Conservation (phyloP, 148 eudicot species). For the Nepenthes gracilis region DNA sequence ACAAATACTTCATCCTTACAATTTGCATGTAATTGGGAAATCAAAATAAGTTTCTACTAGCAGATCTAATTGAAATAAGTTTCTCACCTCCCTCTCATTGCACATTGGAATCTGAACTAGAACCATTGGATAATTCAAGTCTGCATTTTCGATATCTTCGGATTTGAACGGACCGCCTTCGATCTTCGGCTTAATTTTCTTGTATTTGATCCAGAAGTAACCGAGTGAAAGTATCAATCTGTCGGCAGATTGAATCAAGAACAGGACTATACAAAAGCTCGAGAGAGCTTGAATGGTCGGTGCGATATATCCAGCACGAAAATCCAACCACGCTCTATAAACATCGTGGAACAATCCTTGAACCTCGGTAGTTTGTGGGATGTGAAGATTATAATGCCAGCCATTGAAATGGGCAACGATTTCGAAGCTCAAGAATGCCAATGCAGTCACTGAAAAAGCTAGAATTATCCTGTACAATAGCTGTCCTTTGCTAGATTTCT, state of each 20-base stretch:
- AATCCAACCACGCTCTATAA: slow-evolving; percentile 27
- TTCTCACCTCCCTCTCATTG: slow-evolving; percentile 40
- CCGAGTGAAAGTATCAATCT: slow-evolving; percentile 46
- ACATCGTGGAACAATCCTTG: slow-evolving; percentile 31
- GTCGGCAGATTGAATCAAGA: slow-evolving; percentile 40
- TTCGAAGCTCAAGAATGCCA: slow-evolving; percentile 38
- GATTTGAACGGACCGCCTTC: slow-evolving; percentile 21
- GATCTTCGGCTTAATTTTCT: slow-evolving; percentile 31
- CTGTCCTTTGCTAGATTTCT: slow-evolving; percentile 26
- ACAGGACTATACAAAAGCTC: slow-evolving; percentile 35
- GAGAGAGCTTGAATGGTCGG: slow-evolving; percentile 32
- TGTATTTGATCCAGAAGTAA: slow-evolving; percentile 44
- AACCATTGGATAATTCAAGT: slow-evolving; percentile 36
- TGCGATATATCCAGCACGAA: slow-evolving; percentile 36
- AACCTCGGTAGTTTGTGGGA: slow-evolving; percentile 30
- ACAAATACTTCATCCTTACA: not conserved
- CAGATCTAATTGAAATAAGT: not conserved
- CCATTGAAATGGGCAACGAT: slow-evolving; percentile 39
- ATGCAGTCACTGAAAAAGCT: slow-evolving; percentile 28
- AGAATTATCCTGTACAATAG: slow-evolving; percentile 31
- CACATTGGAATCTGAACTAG: slow-evolving; percentile 62
- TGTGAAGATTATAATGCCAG: slow-evolving; percentile 32
- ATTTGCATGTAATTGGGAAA: not conserved
- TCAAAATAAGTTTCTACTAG: not conserved
- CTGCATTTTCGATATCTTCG: slow-evolving; percentile 31